phyloP scores from a whole-genome alignment of 768 basidiomycete species.

The Suillus fuscotomentosus region DNA sequence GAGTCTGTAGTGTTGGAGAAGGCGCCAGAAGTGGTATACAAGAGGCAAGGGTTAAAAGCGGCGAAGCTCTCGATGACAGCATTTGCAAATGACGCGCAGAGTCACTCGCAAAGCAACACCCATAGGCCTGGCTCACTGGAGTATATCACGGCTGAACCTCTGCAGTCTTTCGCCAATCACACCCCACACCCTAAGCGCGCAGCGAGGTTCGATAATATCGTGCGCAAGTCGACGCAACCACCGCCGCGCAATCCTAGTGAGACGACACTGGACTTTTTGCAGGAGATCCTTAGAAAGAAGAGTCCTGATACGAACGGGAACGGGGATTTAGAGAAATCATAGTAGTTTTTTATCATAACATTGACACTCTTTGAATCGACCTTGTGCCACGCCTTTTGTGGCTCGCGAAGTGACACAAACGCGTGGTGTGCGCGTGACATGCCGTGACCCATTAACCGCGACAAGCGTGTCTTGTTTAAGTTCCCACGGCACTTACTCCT shows the following conservation, averaged over 20 bases:
- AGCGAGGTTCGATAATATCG: not conserved
- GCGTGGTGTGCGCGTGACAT: constrained; percentile 13
- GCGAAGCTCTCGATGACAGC: constrained; percentile 33
- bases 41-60: constrained; percentile 38
- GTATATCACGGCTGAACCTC: constrained; percentile 39
- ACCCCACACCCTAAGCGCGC: not conserved
- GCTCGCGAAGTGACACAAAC: constrained; percentile 16
- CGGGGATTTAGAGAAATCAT: not conserved
- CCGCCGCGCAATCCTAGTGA: not conserved
- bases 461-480: constrained; percentile 22
- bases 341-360: not conserved
- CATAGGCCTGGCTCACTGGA: constrained; percentile 47
- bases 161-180: constrained; percentile 1
- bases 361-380: not conserved
- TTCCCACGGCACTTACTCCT: constrained; percentile 18
- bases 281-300: not conserved
- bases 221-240: not conserved
- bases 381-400: not conserved
- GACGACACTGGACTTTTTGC: not conserved
- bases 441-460: constrained; percentile 17
- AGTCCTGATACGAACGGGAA: not conserved
- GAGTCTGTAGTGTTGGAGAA: constrained; percentile 25
- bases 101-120: constrained; percentile 41
- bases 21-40: constrained; percentile 48
- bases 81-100: constrained; percentile 24